Conservation (phyloP, 139 green algal genomes). For the Nannochloris sp. region DNA sequence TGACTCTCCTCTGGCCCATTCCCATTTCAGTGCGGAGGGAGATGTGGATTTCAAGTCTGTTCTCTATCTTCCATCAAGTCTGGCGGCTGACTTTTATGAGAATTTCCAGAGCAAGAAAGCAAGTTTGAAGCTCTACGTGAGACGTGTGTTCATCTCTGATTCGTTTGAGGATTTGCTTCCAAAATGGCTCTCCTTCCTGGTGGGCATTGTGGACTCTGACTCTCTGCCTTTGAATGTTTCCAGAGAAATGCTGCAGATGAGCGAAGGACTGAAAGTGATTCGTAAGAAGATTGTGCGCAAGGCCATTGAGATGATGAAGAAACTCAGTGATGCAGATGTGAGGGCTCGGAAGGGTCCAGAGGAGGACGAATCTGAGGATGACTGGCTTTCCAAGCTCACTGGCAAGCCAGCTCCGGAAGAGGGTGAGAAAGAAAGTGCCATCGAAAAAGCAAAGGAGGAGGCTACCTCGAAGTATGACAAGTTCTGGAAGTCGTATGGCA, state of each 20-base stretch:
- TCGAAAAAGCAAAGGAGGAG: conserved; percentile 23
- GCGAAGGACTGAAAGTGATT: conserved; percentile 90
- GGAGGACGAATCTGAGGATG: conserved; percentile 14
- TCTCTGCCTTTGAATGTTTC: conserved; percentile 89
- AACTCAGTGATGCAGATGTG: conserved; percentile 71
- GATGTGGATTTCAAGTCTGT: conserved; percentile 97
- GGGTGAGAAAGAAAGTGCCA: conserved; percentile 31
- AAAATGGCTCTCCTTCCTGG: conserved; percentile 75
- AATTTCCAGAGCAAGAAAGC: conserved; percentile 83
- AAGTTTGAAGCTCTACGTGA: conserved; percentile 86
- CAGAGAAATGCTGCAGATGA: conserved; percentile 90
- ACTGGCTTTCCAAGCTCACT: conserved; percentile 14
- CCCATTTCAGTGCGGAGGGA: conserved; percentile 95
- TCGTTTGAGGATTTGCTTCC: conserved; percentile 88
- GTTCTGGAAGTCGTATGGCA: conserved; percentile 88
- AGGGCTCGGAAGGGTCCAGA: conserved; percentile 5
- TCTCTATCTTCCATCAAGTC: conserved; percentile 75
- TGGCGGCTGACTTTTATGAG: conserved; percentile 46
- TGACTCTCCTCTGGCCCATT: conserved; percentile 62
- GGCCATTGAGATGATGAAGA: conserved; percentile 86
- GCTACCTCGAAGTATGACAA: conserved; percentile 59
- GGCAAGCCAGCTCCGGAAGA: conserved; percentile 6
- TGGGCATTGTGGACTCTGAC: conserved; percentile 93
- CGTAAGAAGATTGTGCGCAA: conserved; percentile 96
- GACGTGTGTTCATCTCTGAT: conserved; percentile 92